Base-by-base conservation (phyloP, 352 stramenopile species). In the Pythium apleroticum region DNA sequence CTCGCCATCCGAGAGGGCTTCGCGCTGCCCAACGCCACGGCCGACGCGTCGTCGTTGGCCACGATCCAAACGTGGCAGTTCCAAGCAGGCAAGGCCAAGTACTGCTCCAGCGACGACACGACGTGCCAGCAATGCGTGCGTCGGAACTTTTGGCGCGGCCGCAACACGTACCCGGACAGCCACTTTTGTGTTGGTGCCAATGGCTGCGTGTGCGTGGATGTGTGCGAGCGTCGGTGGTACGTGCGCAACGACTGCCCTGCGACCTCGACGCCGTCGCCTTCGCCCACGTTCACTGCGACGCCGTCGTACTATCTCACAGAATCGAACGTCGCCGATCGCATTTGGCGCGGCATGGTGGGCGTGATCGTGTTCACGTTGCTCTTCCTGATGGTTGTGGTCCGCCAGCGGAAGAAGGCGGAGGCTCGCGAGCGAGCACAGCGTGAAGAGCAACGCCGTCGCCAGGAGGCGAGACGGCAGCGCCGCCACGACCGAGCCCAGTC, bases 141-240 rank as follows among this genome's bases (percentile, higher is more conserved):
- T 9, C 24, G 24, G 33, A 68, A 68, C 35, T 68, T 68, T 31
- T 68, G 54, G 54, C 62, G 62, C 14, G 28, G 30, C 10, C 43
- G 55, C 11, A 39, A 19, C 28, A 19, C 52, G 31, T 63, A 57
- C n/a, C 62, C 62, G 1, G 62, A 68, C 22, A 68, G 62, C 27
- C 62, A 56, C 11, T 68, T 63, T n/a, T 68, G 62, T 11, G 19
- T 63, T 0, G 62, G 62, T 15, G 28, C 52, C 10, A 35, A 52
- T 8, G 41, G n/a, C 39, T 68, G 62, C 17, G 62, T 68, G 31
- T 68, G 62, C 27, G 35, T 68, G 27, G 62, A 68, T 56, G 62
- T 55, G 19, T 68, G 62, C 35, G 62, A 68, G 49, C 62, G 62
- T 22, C 62, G 45, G 9, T 68, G 62, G 62, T 63, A 30, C 52